phyloP scores from a whole-genome alignment of 192 early-diverging fungal species.

The Coemansia umbellata region DNA sequence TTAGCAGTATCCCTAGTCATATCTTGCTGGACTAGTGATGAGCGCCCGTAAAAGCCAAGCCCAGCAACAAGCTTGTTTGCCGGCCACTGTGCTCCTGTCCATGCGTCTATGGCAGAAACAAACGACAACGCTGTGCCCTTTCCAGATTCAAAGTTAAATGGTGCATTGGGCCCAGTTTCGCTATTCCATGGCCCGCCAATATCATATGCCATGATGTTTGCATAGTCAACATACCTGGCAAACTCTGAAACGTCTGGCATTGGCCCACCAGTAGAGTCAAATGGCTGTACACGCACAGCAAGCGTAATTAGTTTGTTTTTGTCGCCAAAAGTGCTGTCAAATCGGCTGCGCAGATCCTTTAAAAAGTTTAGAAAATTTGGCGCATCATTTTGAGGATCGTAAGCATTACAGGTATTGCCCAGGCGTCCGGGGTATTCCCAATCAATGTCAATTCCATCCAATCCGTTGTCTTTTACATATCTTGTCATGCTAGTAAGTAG shows the following conservation, averaged over 20 bases:
- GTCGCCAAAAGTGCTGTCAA: constrained; percentile 15
- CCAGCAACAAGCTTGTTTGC: constrained; percentile 59
- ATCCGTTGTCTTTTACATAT: constrained; percentile 50
- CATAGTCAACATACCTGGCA: constrained; percentile 58
- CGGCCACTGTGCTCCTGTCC: constrained; percentile 59
- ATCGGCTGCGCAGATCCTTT: constrained; percentile 49
- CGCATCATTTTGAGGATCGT: constrained; percentile 57
- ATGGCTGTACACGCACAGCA: constrained; percentile 61
- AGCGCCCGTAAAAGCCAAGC: constrained; percentile 60
- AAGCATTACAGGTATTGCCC: constrained; percentile 38
- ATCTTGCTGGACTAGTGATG: constrained; percentile 41
- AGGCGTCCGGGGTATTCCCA: constrained; percentile 67
- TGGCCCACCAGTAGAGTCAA: constrained; percentile 49
- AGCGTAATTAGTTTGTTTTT: constrained; percentile 58
- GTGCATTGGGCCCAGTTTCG: constrained; percentile 60
- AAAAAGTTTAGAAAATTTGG: constrained; percentile 63
- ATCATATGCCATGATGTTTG: constrained; percentile 72
- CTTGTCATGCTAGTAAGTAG: constrained; percentile 59
- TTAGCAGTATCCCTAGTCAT: constrained; percentile 51
- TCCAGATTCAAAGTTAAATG: constrained; percentile 44
- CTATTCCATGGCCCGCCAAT: constrained; percentile 55
- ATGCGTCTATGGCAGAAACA: constrained; percentile 48
- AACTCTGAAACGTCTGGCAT: constrained; percentile 55
- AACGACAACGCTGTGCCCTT: constrained; percentile 42
- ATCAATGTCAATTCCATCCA: constrained; percentile 68